These are phyloP conservation scores for Mytilinidion resinicola DNA, from an alignment of 495 filamentous ascomycete genomes.

Conservation along the genomic window DNA sequence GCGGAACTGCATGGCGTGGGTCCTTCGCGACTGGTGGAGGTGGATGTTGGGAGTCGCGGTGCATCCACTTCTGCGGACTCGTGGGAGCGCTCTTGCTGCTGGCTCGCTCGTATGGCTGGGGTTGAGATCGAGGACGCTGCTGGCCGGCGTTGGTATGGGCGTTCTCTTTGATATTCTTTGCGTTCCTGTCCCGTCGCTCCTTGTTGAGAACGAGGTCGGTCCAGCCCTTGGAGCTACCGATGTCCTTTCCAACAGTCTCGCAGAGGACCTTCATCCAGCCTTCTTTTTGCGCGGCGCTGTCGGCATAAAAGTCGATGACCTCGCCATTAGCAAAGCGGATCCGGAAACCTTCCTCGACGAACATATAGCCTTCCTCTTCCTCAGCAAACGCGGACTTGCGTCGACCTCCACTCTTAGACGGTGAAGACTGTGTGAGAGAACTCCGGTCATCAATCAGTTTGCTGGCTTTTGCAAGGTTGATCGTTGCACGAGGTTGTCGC, in stretches of 20 bases:
- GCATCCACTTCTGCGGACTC: slow-evolving; percentile 23
- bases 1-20: slow-evolving; percentile 10
- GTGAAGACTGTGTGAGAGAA: slow-evolving; percentile 60
- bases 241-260: slow-evolving; percentile 72
- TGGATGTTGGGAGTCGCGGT: background rate
- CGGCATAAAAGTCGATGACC: slow-evolving; percentile 97
- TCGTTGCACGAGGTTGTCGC: slow-evolving; percentile 89
- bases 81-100: slow-evolving; percentile 20
- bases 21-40: slow-evolving; percentile 25
- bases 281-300: slow-evolving; percentile 75
- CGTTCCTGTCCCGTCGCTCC: slow-evolving; percentile 32
- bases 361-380: slow-evolving; percentile 99
- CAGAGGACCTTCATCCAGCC: slow-evolving; percentile 90
- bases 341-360: slow-evolving; percentile 97
- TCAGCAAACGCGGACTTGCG: slow-evolving; percentile 94
- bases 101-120: background rate
- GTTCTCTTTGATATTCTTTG: slow-evolving; percentile 20
- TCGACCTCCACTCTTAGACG: slow-evolving; percentile 65
- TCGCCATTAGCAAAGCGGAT: slow-evolving; percentile 97
- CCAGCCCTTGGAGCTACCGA: slow-evolving; percentile 52
- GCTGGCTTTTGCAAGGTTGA: slow-evolving; percentile 89
- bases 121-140: slow-evolving; percentile 19
- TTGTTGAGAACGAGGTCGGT: slow-evolving; percentile 71
- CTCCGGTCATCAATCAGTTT: slow-evolving; percentile 89
- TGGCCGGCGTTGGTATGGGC: background rate